phyloP scores from a whole-genome alignment of 805 yeast species.

The Blastobotrys robertii region DNA sequence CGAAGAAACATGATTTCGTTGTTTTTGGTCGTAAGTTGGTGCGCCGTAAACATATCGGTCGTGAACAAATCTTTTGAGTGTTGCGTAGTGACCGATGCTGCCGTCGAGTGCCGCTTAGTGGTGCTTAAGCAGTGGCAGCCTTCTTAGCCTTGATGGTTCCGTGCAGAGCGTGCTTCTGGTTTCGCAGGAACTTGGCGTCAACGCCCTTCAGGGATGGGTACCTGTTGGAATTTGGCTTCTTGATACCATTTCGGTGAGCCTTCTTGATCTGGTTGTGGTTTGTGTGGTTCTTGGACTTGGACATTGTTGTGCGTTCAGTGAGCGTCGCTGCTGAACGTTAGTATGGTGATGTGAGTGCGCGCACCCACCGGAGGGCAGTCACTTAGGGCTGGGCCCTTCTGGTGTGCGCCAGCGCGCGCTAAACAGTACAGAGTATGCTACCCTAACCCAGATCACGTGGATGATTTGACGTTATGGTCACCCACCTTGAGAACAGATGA shows the following conservation, averaged over 20 bases:
- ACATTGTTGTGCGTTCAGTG: conserved; percentile 42
- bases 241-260: conserved; percentile 99
- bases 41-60: not conserved
- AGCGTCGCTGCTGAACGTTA: too few relatives aligned
- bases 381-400: too few relatives aligned
- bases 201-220: conserved; percentile 98
- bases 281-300: conserved; percentile 99
- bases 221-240: conserved; percentile 97
- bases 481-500: too few relatives aligned
- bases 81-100: too few relatives aligned
- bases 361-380: too few relatives aligned
- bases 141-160: conserved; percentile 95
- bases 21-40: conserved; percentile 1
- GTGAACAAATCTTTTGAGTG: too few relatives aligned
- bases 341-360: too few relatives aligned
- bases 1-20: too few relatives aligned
- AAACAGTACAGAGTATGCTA: too few relatives aligned
- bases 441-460: too few relatives aligned
- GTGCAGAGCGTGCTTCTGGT: conserved; percentile 98
- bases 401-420: too few relatives aligned
- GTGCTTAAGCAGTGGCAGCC: conserved; percentile 30
- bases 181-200: conserved; percentile 98
- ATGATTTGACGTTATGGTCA: too few relatives aligned
- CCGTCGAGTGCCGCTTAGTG: not conserved
- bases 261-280: conserved; percentile 98